Evolutionary conservation across 495 filamentous ascomycete genomes (phyloP).

Genomic region (Neurospora sp.): DNA sequence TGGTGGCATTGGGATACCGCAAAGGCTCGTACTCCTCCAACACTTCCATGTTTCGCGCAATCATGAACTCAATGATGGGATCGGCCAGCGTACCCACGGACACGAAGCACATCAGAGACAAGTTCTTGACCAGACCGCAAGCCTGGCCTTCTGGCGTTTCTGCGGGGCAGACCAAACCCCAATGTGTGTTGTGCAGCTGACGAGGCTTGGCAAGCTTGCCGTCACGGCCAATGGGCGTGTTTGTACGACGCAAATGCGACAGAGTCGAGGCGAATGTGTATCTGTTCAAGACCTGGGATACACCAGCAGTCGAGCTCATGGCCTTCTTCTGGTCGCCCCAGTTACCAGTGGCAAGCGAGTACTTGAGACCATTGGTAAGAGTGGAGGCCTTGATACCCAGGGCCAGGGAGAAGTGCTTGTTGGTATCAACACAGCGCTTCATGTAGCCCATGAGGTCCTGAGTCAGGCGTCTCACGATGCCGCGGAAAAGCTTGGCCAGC

Average conservation of each 20-base stretch:
- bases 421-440: conserved; percentile 80
- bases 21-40: conserved; percentile 92
- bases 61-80: conserved; percentile 91
- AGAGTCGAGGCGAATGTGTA: conserved; percentile 95
- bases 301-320: conserved; percentile 82
- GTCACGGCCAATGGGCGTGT: conserved; percentile 94
- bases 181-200: conserved; percentile 97
- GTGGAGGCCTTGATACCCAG: conserved; percentile 85
- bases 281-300: conserved; percentile 95
- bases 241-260: conserved; percentile 92
- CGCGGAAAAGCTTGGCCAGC: conserved; percentile 84
- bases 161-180: conserved; percentile 94
- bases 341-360: conserved; percentile 96
- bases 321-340: conserved; percentile 99
- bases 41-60: conserved; percentile 85
- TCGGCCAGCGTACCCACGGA: conserved; percentile 84
- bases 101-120: conserved; percentile 96
- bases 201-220: conserved; percentile 97
- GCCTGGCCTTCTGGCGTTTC: conserved; percentile 98
- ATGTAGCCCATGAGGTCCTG: conserved; percentile 83
- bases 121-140: conserved; percentile 95
- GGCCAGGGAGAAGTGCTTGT: conserved; percentile 76
- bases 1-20: conserved; percentile 82
- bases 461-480: conserved; percentile 74
- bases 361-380: conserved; percentile 87